These are phyloP conservation scores for Amylostereum chailletii DNA, from an alignment of 1,284 basidiomycete species.

Conservation along the genomic window DNA sequence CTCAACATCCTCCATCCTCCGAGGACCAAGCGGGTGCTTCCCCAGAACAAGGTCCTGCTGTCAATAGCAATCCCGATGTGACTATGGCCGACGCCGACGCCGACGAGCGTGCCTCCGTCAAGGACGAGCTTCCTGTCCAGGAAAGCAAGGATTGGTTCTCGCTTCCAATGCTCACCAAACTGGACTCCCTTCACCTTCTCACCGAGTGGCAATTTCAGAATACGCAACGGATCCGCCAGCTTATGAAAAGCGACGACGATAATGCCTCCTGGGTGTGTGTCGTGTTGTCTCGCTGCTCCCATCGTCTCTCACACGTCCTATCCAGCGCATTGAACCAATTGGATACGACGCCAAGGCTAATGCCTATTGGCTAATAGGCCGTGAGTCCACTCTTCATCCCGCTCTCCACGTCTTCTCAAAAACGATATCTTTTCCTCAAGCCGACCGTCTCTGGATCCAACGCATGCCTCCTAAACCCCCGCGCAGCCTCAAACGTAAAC, in stretches of 20 bases:
- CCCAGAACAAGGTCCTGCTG: no score
- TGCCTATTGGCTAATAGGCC: constrained; percentile 84
- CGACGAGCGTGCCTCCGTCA: background rate
- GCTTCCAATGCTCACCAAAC: constrained; percentile 61
- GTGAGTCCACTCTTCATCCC: constrained; percentile 27
- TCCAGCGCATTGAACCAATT: constrained; percentile 77
- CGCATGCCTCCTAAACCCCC: constrained; percentile 50
- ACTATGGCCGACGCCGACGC: background rate
- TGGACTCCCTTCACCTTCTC: constrained; percentile 68
- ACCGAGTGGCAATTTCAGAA: constrained; percentile 80
- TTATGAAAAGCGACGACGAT: constrained; percentile 76
- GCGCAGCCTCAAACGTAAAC: constrained; percentile 49
- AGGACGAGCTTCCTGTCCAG: constrained; percentile 6
- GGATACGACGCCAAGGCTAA: constrained; percentile 79
- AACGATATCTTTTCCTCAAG: constrained; percentile 20
- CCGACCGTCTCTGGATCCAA: constrained; percentile 85
- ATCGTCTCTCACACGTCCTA: constrained; percentile 1
- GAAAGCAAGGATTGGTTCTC: constrained; percentile 58
- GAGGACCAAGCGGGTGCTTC: background rate
- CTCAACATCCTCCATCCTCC: no score
- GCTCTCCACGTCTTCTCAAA: constrained; percentile 2
- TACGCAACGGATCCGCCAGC: constrained; percentile 47
- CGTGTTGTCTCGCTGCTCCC: background rate
- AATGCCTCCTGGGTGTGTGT: constrained; percentile 61
- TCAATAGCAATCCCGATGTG: no score